These are phyloP conservation scores for Omphalotus guepiniiformis DNA, from an alignment of 768 basidiomycete species.

Conservation along the genomic window DNA sequence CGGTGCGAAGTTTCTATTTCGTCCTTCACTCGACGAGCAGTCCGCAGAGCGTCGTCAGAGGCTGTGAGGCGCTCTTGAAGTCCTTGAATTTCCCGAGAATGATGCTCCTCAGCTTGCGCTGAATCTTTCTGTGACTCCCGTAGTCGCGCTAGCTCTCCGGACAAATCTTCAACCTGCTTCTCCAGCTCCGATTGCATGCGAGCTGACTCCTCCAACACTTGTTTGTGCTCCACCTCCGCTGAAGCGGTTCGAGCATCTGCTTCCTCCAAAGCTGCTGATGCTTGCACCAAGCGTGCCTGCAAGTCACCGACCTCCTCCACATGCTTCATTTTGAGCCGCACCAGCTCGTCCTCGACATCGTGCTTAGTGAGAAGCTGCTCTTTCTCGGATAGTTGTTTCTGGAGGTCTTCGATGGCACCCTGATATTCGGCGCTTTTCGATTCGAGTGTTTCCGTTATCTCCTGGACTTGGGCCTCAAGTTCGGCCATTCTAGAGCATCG, in stretches of 20 bases:
- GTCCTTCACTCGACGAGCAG: conserved; percentile 11
- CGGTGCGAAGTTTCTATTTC: conserved; percentile 23
- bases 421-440: conserved; percentile 21
- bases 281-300: conserved; percentile 32
- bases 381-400: conserved; percentile 18
- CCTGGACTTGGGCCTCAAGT: conserved; percentile 20
- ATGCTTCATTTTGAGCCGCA: conserved; percentile 30
- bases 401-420: conserved; percentile 23
- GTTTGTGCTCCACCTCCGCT: conserved; percentile 29
- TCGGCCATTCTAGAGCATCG: conserved; percentile 15
- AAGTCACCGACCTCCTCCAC: conserved; percentile 32
- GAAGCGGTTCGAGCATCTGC: conserved; percentile 29
- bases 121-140: conserved; percentile 14
- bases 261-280: conserved; percentile 29
- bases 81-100: conserved; percentile 14
- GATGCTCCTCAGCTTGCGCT: conserved; percentile 11
- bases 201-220: conserved; percentile 27
- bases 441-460: conserved; percentile 16
- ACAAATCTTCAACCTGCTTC: conserved; percentile 16
- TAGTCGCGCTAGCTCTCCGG: conserved; percentile 15
- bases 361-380: conserved; percentile 11
- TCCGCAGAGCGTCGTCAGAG: conserved; percentile 17
- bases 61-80: conserved; percentile 23
- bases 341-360: conserved; percentile 22
- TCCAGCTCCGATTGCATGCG: conserved; percentile 28